A percentile compares a stretch with the other conserved stretches of the same genome.
Conservation (phyloP, 2,329 filamentous ascomycete species). For the Nothophoma quercina region DNA sequence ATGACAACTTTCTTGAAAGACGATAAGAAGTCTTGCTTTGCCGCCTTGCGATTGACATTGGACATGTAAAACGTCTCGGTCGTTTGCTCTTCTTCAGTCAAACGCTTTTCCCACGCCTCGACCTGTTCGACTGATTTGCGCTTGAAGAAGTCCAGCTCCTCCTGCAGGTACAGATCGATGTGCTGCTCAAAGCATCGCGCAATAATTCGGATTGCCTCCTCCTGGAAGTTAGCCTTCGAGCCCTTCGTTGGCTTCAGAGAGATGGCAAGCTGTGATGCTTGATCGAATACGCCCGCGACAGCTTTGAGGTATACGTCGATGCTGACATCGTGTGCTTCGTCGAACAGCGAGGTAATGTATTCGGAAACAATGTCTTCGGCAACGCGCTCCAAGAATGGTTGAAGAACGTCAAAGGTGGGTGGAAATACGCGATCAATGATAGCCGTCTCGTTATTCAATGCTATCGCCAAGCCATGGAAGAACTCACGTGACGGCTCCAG, state of each 20-base stretch:
- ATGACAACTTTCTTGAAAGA: slow-evolving; percentile 99
- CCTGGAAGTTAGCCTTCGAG: slow-evolving; percentile 66
- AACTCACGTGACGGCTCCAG: slow-evolving; percentile 83
- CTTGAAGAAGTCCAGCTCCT: slow-evolving; percentile 88
- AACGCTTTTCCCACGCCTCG: slow-evolving; percentile 85
- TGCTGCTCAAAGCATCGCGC: slow-evolving; percentile 86
- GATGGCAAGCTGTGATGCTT: slow-evolving; percentile 78
- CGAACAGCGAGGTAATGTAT: slow-evolving; percentile 84
- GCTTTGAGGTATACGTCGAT: slow-evolving; percentile 82
- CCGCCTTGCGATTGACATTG: slow-evolving; percentile 90
- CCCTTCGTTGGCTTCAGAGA: slow-evolving; percentile 73
- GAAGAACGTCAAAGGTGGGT: slow-evolving; percentile 72
- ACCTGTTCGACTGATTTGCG: slow-evolving; percentile 79
- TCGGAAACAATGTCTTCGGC: slow-evolving; percentile 83
- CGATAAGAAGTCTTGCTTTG: slow-evolving; percentile 94
- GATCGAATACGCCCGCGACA: slow-evolving; percentile 86
- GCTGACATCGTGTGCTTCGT: slow-evolving; percentile 81
- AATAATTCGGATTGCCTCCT: slow-evolving; percentile 72
- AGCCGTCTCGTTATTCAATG: slow-evolving; percentile 81
- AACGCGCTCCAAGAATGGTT: slow-evolving; percentile 81
- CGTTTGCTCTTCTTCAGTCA: slow-evolving; percentile 88
- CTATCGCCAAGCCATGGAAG: slow-evolving; percentile 75
- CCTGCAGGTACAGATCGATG: slow-evolving; percentile 89
- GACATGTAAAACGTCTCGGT: slow-evolving; percentile 96
- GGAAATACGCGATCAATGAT: slow-evolving; percentile 87